phyloP scores from a whole-genome alignment of 305 asterid species.

The Salvia sclarea region DNA sequence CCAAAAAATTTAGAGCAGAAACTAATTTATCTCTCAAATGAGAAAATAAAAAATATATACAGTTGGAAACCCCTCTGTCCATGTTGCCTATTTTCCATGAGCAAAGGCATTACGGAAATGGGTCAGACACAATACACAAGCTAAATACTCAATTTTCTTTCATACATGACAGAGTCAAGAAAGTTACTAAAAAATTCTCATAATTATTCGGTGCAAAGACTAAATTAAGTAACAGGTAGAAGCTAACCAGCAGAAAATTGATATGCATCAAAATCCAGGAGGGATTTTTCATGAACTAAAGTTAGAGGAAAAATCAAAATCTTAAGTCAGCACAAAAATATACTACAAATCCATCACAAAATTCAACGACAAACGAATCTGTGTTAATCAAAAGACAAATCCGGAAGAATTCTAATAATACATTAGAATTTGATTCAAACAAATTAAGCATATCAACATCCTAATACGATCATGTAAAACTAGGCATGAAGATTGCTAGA shows the following conservation, averaged over 20 bases:
- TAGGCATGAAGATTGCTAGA: neutral
- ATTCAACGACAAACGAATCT: neutral
- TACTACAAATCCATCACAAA: slow-evolving; percentile 9
- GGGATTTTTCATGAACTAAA: slow-evolving; percentile 20
- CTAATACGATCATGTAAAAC: slow-evolving; percentile 8
- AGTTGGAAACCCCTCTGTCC: neutral
- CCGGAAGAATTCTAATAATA: neutral
- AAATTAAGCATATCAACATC: slow-evolving; percentile 19
- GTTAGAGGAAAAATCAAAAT: slow-evolving; percentile 2
- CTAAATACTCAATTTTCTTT: neutral
- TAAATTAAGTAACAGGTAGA: slow-evolving; percentile 21
- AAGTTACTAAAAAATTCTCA: neutral
- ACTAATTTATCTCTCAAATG: neutral
- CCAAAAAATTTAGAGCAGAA: neutral
- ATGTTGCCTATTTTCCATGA: neutral
- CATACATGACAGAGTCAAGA: neutral
- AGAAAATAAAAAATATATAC: neutral
- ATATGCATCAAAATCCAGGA: slow-evolving; percentile 2
- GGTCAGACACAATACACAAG: neutral
- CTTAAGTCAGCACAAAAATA: slow-evolving; percentile 28
- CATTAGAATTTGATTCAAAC: neutral
- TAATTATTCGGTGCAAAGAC: slow-evolving; percentile 13
- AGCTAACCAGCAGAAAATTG: slow-evolving; percentile 3
- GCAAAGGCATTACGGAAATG: neutral
- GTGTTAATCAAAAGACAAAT: neutral